Evolutionary conservation across 192 early-diverging fungal species (phyloP), one percentile per base, ranked within the genome.

Genomic region (Backusella circina): DNA sequence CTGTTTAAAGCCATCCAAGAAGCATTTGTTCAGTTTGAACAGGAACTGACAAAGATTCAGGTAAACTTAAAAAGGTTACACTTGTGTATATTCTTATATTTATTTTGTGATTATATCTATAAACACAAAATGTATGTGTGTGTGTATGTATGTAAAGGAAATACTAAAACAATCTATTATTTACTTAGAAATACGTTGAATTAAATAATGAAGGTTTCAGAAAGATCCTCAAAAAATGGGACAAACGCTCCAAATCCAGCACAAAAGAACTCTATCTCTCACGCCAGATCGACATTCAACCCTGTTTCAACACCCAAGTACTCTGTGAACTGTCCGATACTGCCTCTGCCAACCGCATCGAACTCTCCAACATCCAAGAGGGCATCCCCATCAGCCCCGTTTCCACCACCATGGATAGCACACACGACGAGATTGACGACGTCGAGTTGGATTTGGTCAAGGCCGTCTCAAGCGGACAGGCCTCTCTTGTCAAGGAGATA

Each of bases 171-270:
- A 37, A 44, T 26, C 7, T 28, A 51, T 74, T 7, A 23, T 18
- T 28, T 30, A 32, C 36, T 23, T 80, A 96, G 90, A 96, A 95
- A 89, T 99, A 96, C 84, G 95, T 99, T 39, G 95, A 98, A 82
- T 89, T 98, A 39, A 99, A 99, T 82, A 92, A 88, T 33, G 95
- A 93, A 21, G 98, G 69, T 0, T 99, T 99, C 80, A 86, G 97
- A 35, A 99, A 99, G 88, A 99, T 99, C 65, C 79, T 99, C 67
- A 99, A 99, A 81, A 99, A 99, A 83, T 99, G 96, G 96, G 98
- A 99, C 89, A 99, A 99, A 86, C 90, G 98, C 35, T 93, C 95
- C 65, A 98, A 99, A 83, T 95, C 95, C 3, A 93, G 91, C 65
- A 99, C 96, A 30, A 99, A 98, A 77, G 98, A 99, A 79, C 88